Conservation (phyloP, 768 basidiomycete genomes). For the Serendipita sp. region DNA sequence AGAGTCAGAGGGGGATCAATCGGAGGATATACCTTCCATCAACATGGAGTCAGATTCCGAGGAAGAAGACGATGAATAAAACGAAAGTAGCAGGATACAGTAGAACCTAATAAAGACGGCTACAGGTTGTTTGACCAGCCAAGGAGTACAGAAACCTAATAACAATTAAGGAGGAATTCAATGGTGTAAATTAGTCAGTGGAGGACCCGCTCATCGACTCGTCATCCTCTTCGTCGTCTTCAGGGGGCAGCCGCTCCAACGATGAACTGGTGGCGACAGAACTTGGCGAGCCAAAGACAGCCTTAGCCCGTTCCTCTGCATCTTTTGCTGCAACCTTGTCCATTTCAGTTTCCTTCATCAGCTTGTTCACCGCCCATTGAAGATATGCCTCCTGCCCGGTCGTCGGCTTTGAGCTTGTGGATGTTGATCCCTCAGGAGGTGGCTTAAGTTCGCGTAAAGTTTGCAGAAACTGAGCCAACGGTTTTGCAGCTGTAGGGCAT, state of each 20-base stretch:
- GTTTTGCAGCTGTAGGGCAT: constrained; percentile 11
- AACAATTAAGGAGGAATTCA: neutral
- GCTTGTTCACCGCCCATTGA: constrained; percentile 55
- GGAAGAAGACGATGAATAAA: neutral
- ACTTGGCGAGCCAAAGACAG: neutral
- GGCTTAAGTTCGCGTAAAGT: constrained; percentile 24
- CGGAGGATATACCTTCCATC: neutral
- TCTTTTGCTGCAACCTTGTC: constrained; percentile 3
- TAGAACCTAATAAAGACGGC: neutral
- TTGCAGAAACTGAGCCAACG: constrained; percentile 25
- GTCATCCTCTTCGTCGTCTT: neutral
- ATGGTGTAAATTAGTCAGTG: neutral
- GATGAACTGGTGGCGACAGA: neutral
- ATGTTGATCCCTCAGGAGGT: constrained; percentile 13
- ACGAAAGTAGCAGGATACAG: neutral
- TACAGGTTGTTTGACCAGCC: neutral
- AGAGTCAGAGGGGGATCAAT: constrained; percentile 11
- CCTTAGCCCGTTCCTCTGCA: neutral
- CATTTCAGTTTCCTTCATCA: constrained; percentile 25
- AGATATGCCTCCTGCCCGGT: constrained; percentile 56
- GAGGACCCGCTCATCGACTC: neutral
- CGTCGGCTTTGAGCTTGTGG: constrained; percentile 66
- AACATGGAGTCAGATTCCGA: constrained; percentile 6
- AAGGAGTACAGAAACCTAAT: neutral
- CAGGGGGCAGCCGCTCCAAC: neutral